phyloP scores from a whole-genome alignment of 192 early-diverging fungal species.

The Umbelopsis ramanniana region DNA sequence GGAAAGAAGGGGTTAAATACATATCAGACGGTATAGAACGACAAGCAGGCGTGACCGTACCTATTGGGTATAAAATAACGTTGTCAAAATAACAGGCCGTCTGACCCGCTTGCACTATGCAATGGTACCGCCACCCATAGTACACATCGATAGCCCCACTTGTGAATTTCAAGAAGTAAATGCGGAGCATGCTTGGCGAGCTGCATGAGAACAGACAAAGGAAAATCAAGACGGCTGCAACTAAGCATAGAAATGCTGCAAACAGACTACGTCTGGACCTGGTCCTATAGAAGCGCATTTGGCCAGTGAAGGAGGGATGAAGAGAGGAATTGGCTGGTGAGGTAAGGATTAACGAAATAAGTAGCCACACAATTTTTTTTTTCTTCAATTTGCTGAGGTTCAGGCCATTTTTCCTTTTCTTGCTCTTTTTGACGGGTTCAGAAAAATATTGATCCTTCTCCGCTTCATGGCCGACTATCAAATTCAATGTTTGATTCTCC shows the following conservation, averaged over 20 bases:
- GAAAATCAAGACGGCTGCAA: background rate
- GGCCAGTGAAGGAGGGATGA: background rate
- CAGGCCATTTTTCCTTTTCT: no score
- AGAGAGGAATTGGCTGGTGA: background rate
- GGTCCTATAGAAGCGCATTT: background rate
- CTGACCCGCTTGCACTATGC: background rate
- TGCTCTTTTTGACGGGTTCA: no score
- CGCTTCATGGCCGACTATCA: no score
- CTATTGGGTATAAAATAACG: background rate
- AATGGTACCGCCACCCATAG: constrained; percentile 20
- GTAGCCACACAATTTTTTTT: background rate
- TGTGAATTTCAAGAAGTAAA: constrained; percentile 17
- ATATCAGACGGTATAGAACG: background rate
- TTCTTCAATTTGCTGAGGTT: background rate
- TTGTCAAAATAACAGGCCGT: constrained; percentile 7
- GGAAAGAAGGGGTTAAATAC: background rate
- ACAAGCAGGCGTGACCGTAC: background rate
- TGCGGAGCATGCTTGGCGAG: constrained; percentile 11
- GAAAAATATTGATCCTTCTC: no score
- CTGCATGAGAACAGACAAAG: background rate
- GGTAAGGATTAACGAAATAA: background rate
- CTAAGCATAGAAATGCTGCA: background rate
- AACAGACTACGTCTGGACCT: background rate
- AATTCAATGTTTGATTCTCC: no score
- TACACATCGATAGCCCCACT: background rate